phyloP scores from a whole-genome alignment of 768 basidiomycete species.

The Tylopilus balloui region DNA sequence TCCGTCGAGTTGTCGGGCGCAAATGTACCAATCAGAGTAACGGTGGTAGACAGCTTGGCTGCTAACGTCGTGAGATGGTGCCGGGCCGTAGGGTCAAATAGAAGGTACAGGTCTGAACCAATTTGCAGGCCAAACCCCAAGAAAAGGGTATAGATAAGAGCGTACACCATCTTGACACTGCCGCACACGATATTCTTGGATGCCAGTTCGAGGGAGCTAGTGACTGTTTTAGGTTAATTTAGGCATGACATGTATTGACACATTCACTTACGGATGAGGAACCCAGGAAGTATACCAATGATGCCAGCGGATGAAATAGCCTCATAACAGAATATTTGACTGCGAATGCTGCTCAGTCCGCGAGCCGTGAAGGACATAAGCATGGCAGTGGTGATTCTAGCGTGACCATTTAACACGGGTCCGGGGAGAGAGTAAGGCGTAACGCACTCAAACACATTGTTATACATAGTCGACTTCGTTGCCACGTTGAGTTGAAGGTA shows the following conservation, averaged over 20 bases:
- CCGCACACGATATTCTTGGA: slow-evolving; percentile 84
- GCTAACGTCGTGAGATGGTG: slow-evolving; percentile 51
- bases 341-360: slow-evolving; percentile 73
- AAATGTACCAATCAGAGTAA: slow-evolving; percentile 64
- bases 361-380: slow-evolving; percentile 78
- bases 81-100: slow-evolving; percentile 58
- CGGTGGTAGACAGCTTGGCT: slow-evolving; percentile 43
- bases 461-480: slow-evolving; percentile 72
- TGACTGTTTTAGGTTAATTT: slow-evolving; percentile 44
- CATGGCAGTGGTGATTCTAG: slow-evolving; percentile 77
- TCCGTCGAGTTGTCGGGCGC: slow-evolving; percentile 48
- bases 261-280: slow-evolving; percentile 60
- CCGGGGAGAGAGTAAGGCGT: background rate
- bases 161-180: slow-evolving; percentile 84
- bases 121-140: slow-evolving; percentile 83
- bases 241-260: background rate
- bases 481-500: slow-evolving; percentile 72
- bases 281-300: slow-evolving; percentile 87
- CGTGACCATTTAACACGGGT: slow-evolving; percentile 10
- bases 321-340: slow-evolving; percentile 83
- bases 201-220: slow-evolving; percentile 76
- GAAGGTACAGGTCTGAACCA: slow-evolving; percentile 74
- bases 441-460: slow-evolving; percentile 84
- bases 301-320: slow-evolving; percentile 86
- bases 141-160: slow-evolving; percentile 83